These are phyloP conservation scores for Hirschioporus abietinus DNA, from an alignment of 768 basidiomycete species.

Conservation along the genomic window DNA sequence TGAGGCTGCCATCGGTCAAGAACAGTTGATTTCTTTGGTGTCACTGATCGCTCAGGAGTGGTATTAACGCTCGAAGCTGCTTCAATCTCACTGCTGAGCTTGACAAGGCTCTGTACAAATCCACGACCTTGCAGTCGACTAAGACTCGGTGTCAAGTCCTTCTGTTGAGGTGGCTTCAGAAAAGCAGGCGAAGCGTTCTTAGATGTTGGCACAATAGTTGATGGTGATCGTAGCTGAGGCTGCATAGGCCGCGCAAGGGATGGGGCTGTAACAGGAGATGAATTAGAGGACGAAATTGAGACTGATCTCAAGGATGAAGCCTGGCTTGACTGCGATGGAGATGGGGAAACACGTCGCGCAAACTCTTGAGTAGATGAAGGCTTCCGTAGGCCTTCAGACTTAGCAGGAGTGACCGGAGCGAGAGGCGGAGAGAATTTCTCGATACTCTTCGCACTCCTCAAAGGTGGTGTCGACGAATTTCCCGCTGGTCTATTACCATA, in stretches of 20 bases:
- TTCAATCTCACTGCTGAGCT: constrained; percentile 55
- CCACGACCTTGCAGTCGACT: constrained; percentile 80
- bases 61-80: constrained; percentile 28
- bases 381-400: background rate
- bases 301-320: background rate
- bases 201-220: constrained; percentile 36
- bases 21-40: constrained; percentile 40
- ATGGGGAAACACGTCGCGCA: constrained; percentile 9
- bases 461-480: background rate
- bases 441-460: background rate
- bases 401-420: background rate
- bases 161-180: constrained; percentile 47
- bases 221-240: constrained; percentile 42
- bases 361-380: background rate
- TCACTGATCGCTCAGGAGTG: constrained; percentile 11
- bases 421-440: background rate
- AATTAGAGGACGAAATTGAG: constrained; percentile 25
- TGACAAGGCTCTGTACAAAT: constrained; percentile 80
- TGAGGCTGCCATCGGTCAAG: constrained; percentile 67
- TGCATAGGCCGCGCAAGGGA: constrained; percentile 50
- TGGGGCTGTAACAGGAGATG: constrained; percentile 15
- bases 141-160: constrained; percentile 77
- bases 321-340: constrained; percentile 14
- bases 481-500: background rate
- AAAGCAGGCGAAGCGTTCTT: constrained; percentile 52